phyloP scores from a whole-genome alignment of 176 grass and related monocot species.

The Musa schizocarpa region DNA sequence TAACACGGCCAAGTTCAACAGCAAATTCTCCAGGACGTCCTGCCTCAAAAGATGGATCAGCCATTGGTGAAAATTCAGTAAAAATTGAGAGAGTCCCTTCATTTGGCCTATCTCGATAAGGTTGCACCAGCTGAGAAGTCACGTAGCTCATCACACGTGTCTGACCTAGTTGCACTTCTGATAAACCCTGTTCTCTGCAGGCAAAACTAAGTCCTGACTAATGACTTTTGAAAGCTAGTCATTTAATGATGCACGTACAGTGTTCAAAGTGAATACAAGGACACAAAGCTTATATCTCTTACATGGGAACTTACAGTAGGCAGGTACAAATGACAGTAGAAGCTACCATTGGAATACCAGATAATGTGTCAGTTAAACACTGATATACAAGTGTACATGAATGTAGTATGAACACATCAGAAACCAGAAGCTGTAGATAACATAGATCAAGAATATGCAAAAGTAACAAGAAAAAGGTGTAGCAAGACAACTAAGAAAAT shows the following conservation, averaged over 20 bases:
- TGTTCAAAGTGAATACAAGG: too few relatives aligned
- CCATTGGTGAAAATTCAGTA: slow-evolving; percentile 96
- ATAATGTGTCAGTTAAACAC: too few relatives aligned
- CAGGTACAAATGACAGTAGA: too few relatives aligned
- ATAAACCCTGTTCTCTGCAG: slow-evolving; percentile 65
- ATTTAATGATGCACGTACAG: neutral
- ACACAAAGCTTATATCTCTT: too few relatives aligned
- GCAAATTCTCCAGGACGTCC: slow-evolving; percentile 65
- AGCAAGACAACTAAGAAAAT: too few relatives aligned
- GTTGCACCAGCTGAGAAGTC: slow-evolving; percentile 63
- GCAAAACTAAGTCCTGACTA: neutral
- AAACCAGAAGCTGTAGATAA: too few relatives aligned
- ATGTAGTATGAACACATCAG: too few relatives aligned
- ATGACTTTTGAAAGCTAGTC: neutral
- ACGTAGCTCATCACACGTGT: slow-evolving; percentile 78
- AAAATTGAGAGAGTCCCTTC: slow-evolving; percentile 79
- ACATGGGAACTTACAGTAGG: too few relatives aligned
- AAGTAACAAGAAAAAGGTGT: too few relatives aligned
- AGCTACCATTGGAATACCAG: too few relatives aligned
- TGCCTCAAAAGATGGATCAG: slow-evolving; percentile 73
- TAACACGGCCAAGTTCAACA: slow-evolving; percentile 71
- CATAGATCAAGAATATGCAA: too few relatives aligned
- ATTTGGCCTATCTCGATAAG: slow-evolving; percentile 79
- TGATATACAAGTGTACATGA: too few relatives aligned
- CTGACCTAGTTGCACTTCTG: slow-evolving; percentile 78